phyloP scores from a whole-genome alignment of 768 basidiomycete species.

The Suillus subaureus region DNA sequence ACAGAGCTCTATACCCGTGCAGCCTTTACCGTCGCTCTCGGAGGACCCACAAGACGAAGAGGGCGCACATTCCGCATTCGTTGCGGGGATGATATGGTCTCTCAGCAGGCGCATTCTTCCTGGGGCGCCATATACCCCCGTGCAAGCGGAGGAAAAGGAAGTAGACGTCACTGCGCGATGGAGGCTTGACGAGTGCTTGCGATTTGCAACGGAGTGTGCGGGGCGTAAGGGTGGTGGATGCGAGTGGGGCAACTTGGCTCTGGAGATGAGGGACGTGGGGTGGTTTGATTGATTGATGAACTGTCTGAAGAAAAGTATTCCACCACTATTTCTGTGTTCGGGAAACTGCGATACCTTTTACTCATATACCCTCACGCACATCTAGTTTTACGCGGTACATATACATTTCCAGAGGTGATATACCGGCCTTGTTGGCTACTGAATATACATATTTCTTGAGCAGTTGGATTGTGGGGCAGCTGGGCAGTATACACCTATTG shows the following conservation, averaged over 20 bases:
- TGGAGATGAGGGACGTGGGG: slow-evolving; percentile 73
- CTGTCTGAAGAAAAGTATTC: slow-evolving; percentile 1
- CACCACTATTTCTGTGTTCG: not conserved
- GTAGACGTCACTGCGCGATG: slow-evolving; percentile 54
- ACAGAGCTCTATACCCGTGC: not conserved
- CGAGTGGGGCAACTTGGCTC: slow-evolving; percentile 68
- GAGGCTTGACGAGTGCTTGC: slow-evolving; percentile 81
- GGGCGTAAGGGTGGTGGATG: slow-evolving; percentile 69
- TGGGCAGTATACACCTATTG: not conserved
- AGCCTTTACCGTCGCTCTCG: slow-evolving; percentile 23
- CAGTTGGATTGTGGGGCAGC: not conserved
- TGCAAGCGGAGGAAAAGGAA: slow-evolving; percentile 32
- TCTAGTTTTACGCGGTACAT: not conserved
- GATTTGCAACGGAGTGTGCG: slow-evolving; percentile 84
- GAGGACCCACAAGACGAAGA: slow-evolving; percentile 66
- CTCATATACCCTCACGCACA: not conserved
- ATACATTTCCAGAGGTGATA: not conserved
- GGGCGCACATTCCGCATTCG: slow-evolving; percentile 80
- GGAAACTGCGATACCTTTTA: not conserved
- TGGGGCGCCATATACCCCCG: slow-evolving; percentile 74
- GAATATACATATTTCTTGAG: not conserved
- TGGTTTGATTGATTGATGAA: slow-evolving; percentile 59
- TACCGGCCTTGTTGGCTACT: not conserved
- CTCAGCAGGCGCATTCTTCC: slow-evolving; percentile 72
- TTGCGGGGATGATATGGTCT: slow-evolving; percentile 88